Evolutionary conservation across 2,329 filamentous ascomycete genomes (phyloP).

Genomic region (Pseudogymnoascus verrucosus): DNA sequence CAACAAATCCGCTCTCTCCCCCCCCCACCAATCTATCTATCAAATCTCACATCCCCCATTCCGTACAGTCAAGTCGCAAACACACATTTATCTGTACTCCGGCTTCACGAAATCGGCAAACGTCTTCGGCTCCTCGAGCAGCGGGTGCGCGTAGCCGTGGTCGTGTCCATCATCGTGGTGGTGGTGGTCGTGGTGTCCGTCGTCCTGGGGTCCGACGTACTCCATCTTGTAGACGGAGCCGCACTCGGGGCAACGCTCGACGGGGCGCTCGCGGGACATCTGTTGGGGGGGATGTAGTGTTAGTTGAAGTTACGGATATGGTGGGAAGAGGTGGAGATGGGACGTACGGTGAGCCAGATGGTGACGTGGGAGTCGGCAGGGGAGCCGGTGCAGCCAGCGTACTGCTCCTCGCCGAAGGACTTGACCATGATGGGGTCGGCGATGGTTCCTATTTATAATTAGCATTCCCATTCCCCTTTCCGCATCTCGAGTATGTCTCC

Average conservation of each 20-base stretch:
- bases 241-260: slow-evolving; percentile 95
- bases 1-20: background rate
- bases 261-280: slow-evolving; percentile 80
- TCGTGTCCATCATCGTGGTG: slow-evolving; percentile 41
- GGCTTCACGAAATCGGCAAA: slow-evolving; percentile 95
- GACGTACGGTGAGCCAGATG: slow-evolving; percentile 78
- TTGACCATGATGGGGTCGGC: slow-evolving; percentile 85
- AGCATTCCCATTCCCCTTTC: slow-evolving; percentile 9
- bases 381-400: slow-evolving; percentile 88
- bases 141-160: slow-evolving; percentile 44
- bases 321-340: slow-evolving; percentile 16
- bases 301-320: slow-evolving; percentile 12
- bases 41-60: background rate
- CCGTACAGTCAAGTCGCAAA: background rate
- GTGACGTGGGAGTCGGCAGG: slow-evolving; percentile 88
- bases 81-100: slow-evolving; percentile 67
- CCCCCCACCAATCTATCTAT: background rate
- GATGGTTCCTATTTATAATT: slow-evolving; percentile 57
- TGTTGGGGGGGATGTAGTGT: slow-evolving; percentile 28
- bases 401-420: slow-evolving; percentile 93
- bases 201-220: slow-evolving; percentile 78
- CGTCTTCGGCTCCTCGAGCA: slow-evolving; percentile 84
- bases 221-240: slow-evolving; percentile 97
- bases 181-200: slow-evolving; percentile 56
- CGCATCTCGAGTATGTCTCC: slow-evolving; percentile 10